Evolutionary conservation across 805 yeast genomes (phyloP), one percentile per base, ranked within the genome.

Genomic region (Crinitomyces ghanaensis): DNA sequence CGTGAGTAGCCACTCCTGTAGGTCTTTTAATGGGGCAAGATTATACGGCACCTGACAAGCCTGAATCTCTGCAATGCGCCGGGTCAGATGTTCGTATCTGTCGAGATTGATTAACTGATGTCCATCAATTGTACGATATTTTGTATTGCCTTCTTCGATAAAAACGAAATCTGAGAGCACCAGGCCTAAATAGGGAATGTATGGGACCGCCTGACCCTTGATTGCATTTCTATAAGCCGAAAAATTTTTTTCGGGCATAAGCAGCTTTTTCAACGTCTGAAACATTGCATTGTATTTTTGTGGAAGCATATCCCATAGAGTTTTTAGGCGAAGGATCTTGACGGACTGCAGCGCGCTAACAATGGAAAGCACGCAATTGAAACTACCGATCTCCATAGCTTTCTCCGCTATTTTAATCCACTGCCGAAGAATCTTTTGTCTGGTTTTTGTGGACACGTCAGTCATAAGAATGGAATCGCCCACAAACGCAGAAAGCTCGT

Each of bases 341-440:
- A 57, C 53, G 11, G 55, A 48, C 41, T 54, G 57, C 25, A 58
- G 48, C 2, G 60, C 50, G 6, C 50, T 41, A 8, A 55, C 39
- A 19, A 58, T 53, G 2, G 60, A 46, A 21, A 57, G 45, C 22
- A 50, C 33, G 6, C 53, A 41, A 44, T 58, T 58, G 38, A 48
- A 49, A 36, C 55, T 57, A 11, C 56, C 49, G 13, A 50, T 36
- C 17, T 45, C 49, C 29, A 42, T 38, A 39, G 57, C 41, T 26
- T 47, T 50, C 19, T 51, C 47, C 7, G 62, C 63, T 12, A 55
- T 41, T 28, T 50, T 52, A 39, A 58, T 54, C 63, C 63, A 58
- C 25, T 44, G 52, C 42, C 53, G 52, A 28, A 58, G 43, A 22
- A 58, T 39, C 30, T 51, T 52, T 19, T 47, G 43, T 19, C 63